phyloP scores from a whole-genome alignment of 1,284 basidiomycete genomes.

The Flammula alnicola region DNA sequence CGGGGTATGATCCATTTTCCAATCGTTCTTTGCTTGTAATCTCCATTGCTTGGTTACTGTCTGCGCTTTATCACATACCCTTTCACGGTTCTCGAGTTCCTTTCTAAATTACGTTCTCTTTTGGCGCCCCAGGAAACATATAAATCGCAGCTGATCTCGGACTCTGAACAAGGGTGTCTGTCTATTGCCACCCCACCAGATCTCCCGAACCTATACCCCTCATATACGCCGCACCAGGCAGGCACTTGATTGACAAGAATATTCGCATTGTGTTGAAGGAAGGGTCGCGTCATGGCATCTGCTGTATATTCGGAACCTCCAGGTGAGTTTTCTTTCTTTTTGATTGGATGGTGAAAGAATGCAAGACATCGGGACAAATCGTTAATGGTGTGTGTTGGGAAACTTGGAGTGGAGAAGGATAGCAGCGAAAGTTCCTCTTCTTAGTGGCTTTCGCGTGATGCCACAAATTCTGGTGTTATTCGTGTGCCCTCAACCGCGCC shows the following conservation, averaged over 20 bases:
- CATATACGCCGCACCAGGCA: not conserved
- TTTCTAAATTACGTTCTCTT: not conserved
- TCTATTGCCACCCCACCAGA: not conserved
- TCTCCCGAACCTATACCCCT: not conserved
- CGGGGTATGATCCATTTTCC: conserved; percentile 1
- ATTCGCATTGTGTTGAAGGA: not conserved
- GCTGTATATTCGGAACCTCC: conserved; percentile 32
- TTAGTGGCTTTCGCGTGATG: not conserved
- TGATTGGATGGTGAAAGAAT: too few species aligned
- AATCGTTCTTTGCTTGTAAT: not conserved
- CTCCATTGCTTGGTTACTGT: conserved; percentile 4
- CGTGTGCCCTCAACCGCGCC: too few species aligned
- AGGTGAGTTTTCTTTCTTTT: conserved; percentile 24
- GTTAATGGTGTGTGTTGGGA: not conserved
- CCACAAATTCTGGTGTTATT: too few species aligned
- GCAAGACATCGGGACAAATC: not conserved
- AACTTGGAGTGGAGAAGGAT: not conserved
- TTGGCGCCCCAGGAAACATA: not conserved
- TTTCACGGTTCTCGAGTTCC: conserved; percentile 7
- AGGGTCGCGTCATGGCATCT: conserved; percentile 28
- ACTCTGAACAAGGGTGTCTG: not conserved
- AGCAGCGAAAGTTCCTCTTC: not conserved
- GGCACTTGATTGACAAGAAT: not conserved
- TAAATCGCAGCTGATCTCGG: conserved; percentile 2
- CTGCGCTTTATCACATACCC: conserved; percentile 7